Evolutionary conservation across 148 eudicot species (phyloP), one percentile per base, ranked within the genome.

Genomic region (Mesembryanthemum crystallinum): DNA sequence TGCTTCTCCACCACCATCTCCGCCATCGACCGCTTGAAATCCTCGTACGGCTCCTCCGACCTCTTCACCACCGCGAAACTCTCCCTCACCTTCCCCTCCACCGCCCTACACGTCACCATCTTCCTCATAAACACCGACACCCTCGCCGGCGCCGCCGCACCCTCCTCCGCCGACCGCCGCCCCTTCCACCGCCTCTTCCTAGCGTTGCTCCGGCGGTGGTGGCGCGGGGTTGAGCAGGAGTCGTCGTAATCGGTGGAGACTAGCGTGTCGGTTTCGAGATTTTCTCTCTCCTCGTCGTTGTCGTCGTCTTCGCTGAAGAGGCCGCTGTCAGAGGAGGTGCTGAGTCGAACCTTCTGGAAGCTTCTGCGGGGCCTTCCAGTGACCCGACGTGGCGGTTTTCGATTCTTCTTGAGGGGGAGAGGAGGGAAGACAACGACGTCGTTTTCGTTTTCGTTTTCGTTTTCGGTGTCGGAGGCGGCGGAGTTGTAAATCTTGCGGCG

Each of bases 1-100:
- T 89, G 79, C 67, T 94, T 94, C 89, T 92, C 97, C 62, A 89
- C 49, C n/a, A 94, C 85, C 98, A 94, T 94, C 77, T 94, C 98
- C 85, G 80, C 81, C 96, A 94, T 92, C 15, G 97, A 92, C 15
- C 80, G 75, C 83, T 85, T 84, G 80, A 92, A 92, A 68, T 92
- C 98, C 69, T 87, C 89, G 25, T 80, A 88, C 7, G 98, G 98
- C 64, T 90, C 89, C 51, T 82, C 87, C 1, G 95, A 87, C 15
- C 69, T 85, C 81, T 92, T 94, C 83, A 92, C 94, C 60, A 94
- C 80, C 66, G 98, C 98, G 25, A 78, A 86, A 37, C 97, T 93
- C 68, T 91, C 97, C 77, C 90, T 86, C 80, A 93, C 90, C 33
- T 89, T 91, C 42, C 98, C 98, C 13, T 91, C 94, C 63, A 84